A percentile compares a stretch with the other conserved stretches of the same genome.
Evolutionary conservation across 176 grass and related monocot genomes (phyloP).

Genomic region (Triticum turgidum): DNA sequence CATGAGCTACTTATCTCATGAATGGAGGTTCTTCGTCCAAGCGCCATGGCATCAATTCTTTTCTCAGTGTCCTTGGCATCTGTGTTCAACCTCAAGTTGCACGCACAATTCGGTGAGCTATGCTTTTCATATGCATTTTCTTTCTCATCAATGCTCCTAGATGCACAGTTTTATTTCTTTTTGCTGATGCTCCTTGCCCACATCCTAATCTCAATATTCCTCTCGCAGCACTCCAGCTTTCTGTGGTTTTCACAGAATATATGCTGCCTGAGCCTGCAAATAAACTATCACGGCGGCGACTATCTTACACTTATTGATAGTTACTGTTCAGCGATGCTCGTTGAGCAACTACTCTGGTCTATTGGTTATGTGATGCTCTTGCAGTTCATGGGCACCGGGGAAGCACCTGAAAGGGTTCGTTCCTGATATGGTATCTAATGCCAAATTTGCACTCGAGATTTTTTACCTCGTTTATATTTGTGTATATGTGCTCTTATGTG

Average conservation of each 20-base stretch:
- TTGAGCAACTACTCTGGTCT: slow-evolving; percentile 42
- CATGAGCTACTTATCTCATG: slow-evolving; percentile 33
- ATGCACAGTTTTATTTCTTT: slow-evolving; percentile 35
- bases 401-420: slow-evolving; percentile 62
- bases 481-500: slow-evolving; percentile 33
- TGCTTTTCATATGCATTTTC: slow-evolving; percentile 47
- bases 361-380: slow-evolving; percentile 56
- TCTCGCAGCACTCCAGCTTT: slow-evolving; percentile 41
- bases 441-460: slow-evolving; percentile 53
- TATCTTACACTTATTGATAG: slow-evolving; percentile 63
- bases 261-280: slow-evolving; percentile 53
- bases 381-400: slow-evolving; percentile 44
- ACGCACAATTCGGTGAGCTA: slow-evolving; percentile 36
- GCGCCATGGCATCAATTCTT: slow-evolving; percentile 58
- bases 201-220: slow-evolving; percentile 61
- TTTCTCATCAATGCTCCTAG: slow-evolving; percentile 39
- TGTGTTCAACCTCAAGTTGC: slow-evolving; percentile 49
- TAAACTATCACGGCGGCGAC: slow-evolving; percentile 71
- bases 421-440: slow-evolving; percentile 89
- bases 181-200: slow-evolving; percentile 27
- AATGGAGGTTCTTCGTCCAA: slow-evolving; percentile 31
- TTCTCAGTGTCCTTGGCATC: slow-evolving; percentile 55
- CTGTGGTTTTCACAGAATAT: slow-evolving; percentile 69
- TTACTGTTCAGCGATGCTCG: slow-evolving; percentile 65
- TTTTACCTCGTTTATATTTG: slow-evolving; percentile 46